Conservation (phyloP, 2,329 filamentous ascomycete species). For the Botrytis paeoniae region DNA sequence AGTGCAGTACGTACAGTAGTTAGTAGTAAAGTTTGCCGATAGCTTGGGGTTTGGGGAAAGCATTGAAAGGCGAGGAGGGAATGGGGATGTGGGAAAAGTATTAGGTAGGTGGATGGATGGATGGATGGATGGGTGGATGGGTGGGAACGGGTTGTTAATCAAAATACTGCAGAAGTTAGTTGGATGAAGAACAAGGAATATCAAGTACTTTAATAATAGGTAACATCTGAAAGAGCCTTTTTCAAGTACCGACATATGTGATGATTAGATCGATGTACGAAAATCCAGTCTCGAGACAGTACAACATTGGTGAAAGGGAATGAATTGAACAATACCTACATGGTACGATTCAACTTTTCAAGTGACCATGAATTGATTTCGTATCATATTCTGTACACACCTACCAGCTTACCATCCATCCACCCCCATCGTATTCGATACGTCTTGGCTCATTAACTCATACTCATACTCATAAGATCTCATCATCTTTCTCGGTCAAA, state of each 20-base stretch:
- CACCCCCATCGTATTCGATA: not conserved
- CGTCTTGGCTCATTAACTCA: not conserved
- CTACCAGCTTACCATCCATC: not conserved
- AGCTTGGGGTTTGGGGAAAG: conserved; percentile 7
- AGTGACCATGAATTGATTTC: not conserved
- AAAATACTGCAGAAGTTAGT: not conserved
- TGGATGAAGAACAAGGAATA: not conserved
- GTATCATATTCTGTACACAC: not conserved
- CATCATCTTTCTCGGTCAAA: not conserved
- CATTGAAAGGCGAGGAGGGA: not conserved
- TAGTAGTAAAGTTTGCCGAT: not conserved
- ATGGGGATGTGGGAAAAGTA: not conserved
- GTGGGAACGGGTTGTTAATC: not conserved
- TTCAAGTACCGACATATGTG: not conserved
- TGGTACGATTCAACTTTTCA: not conserved
- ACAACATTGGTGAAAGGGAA: not conserved
- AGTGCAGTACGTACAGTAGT: not conserved
- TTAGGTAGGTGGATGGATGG: not conserved
- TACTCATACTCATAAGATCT: not conserved
- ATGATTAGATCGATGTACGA: not conserved
- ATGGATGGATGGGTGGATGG: not conserved
- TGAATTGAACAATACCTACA: not conserved
- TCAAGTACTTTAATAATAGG: not conserved
- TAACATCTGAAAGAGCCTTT: not conserved
- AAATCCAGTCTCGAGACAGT: not conserved